These are phyloP conservation scores for Neofusicoccum kwambonambiense DNA, from an alignment of 2,329 filamentous ascomycete genomes.

Conservation along the genomic window DNA sequence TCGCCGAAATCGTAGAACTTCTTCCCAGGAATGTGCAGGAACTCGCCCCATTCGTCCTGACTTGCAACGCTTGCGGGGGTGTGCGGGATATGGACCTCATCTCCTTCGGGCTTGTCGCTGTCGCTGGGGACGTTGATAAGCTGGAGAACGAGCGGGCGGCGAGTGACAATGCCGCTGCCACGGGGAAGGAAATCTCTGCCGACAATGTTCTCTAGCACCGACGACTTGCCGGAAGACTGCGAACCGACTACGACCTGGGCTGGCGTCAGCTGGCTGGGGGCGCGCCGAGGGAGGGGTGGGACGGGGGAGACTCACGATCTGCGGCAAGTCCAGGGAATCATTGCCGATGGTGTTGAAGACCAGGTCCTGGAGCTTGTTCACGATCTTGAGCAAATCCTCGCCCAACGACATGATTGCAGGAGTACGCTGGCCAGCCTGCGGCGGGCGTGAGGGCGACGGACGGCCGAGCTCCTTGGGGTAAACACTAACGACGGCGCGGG, in stretches of 20 bases:
- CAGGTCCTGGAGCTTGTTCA: slow-evolving; percentile 97
- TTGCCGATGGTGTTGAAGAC: slow-evolving; percentile 99
- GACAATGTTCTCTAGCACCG: slow-evolving; percentile 97
- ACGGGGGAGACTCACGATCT: slow-evolving; percentile 82
- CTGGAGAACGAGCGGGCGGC: slow-evolving; percentile 91
- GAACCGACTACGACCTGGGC: slow-evolving; percentile 92
- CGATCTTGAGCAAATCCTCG: slow-evolving; percentile 89
- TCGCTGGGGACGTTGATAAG: slow-evolving; percentile 90
- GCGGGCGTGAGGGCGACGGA: neutral
- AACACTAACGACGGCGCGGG: slow-evolving; percentile 11
- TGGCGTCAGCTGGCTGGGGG: slow-evolving; percentile 22
- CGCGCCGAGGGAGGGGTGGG: slow-evolving; percentile 16
- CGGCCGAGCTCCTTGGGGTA: slow-evolving; percentile 1
- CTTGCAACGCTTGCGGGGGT: slow-evolving; percentile 70
- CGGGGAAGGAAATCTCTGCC: slow-evolving; percentile 95
- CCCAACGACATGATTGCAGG: slow-evolving; percentile 81
- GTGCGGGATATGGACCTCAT: slow-evolving; percentile 69
- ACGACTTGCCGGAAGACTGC: slow-evolving; percentile 97
- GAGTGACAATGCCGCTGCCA: slow-evolving; percentile 93
- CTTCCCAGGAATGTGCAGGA: slow-evolving; percentile 88
- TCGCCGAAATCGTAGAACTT: slow-evolving; percentile 88
- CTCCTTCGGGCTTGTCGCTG: slow-evolving; percentile 64
- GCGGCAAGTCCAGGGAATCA: slow-evolving; percentile 93
- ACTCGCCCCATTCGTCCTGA: slow-evolving; percentile 83
- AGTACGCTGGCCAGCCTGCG: slow-evolving; percentile 1